Evolutionary conservation across 2,329 filamentous ascomycete species (phyloP).

Genomic region (Helicocarpus griseus): DNA sequence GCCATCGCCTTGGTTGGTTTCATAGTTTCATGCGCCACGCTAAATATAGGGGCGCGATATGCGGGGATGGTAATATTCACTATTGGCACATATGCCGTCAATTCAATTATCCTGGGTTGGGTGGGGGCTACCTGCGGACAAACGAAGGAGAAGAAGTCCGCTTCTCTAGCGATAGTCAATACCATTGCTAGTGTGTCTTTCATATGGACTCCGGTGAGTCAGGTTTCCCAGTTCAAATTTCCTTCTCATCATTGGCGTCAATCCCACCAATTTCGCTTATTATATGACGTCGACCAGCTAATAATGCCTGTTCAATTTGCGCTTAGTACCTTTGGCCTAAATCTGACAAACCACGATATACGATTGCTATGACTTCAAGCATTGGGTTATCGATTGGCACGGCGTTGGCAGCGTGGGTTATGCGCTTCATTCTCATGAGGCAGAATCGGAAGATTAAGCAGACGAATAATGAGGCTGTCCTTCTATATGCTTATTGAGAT

Average conservation of each 20-base stretch:
- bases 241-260: neutral
- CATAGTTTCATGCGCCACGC: neutral
- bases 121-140: constrained; percentile 11
- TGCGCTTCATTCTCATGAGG: neutral
- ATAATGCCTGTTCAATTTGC: neutral
- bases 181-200: neutral
- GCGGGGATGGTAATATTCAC: constrained; percentile 15
- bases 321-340: neutral
- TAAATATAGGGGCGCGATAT: neutral
- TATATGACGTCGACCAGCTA: neutral
- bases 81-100: constrained; percentile 21
- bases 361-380: neutral
- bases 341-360: neutral
- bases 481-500: neutral
- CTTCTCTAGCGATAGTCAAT: neutral
- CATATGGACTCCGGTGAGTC: neutral
- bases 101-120: constrained; percentile 33
- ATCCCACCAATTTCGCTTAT: too few species aligned
- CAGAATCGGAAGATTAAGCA: neutral
- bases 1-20: neutral
- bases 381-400: neutral
- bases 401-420: neutral
- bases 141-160: neutral
- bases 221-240: neutral
- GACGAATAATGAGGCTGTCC: neutral